Evolutionary conservation across 2,329 filamentous ascomycete genomes (phyloP), one percentile per base, ranked within the genome.

Genomic region (Incumbomyces delicatus): DNA sequence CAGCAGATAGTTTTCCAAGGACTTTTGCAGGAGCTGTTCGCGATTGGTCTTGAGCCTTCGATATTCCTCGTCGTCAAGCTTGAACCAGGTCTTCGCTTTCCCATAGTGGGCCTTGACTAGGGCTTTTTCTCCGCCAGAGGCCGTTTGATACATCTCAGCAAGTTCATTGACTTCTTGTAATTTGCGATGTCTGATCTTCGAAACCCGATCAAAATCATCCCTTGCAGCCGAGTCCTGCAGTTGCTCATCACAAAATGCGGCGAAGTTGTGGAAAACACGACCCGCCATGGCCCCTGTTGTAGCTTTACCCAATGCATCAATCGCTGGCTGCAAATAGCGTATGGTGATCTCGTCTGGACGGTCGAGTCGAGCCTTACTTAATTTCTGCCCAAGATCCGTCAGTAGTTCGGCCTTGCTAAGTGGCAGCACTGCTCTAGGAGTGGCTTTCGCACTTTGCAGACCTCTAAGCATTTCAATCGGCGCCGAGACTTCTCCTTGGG

Each of bases 161-260:
- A 94, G 77, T 50, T 87, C 84, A 13, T 74, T 66, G 0, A 94
- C 81, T 61, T 98, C 90, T 49, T 85, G 80, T 53, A 80, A 76
- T 63, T 95, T 95, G 50, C 82, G 82, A 58, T 88, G 76, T 55
- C 82, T 83, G 29, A 96, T 72, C 56, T 80, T 87, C 59, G 85
- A 78, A 35, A 95, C 76, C 38, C 92, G 81, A 27, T 79, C 78
- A 50, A 95, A 78, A 58, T 98, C 92, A 62, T 94, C 87, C 1
- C 89, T 69, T 30, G 83, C 80, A 56, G 94, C 87, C 1, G 83
- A 77, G 59, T 90, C 90, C 58, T 95, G 85, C 8, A 98, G 72
- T 62, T 98, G 92, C 58, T 88, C 81, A 61, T 98, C 90, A 59
- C 94, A 98, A 62, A 98, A 98, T 43, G 81, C 77, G 20, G 94